phyloP scores from a whole-genome alignment of 225 moss, liverwort and hornwort genomes.

The Pleurozium schreberi region DNA sequence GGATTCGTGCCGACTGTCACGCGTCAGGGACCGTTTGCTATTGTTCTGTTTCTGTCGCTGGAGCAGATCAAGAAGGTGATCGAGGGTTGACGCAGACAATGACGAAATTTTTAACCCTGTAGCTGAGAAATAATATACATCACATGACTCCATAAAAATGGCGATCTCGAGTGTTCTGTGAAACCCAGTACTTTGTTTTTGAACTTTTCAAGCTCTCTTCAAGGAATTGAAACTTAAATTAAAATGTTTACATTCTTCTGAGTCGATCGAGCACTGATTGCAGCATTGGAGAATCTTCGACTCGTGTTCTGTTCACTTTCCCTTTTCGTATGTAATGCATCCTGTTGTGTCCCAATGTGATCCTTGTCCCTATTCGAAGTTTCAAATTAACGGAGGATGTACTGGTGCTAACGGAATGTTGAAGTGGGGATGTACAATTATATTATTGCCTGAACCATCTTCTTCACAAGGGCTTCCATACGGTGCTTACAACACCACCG shows the following conservation, averaged over 20 bases:
- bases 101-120: background rate
- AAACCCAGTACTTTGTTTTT: background rate
- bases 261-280: too few relatives aligned
- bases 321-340: too few relatives aligned
- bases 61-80: slow-evolving; percentile 65
- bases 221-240: background rate
- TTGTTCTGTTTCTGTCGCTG: slow-evolving; percentile 66
- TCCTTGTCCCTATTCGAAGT: too few relatives aligned
- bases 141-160: background rate
- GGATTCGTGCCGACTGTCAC: slow-evolving; percentile 77
- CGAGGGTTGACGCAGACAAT: slow-evolving; percentile 19
- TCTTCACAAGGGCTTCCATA: fast-evolving
- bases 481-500: fast-evolving
- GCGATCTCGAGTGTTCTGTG: background rate
- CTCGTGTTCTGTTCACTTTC: background rate
- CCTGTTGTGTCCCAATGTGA: too few relatives aligned
- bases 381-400: too few relatives aligned
- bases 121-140: background rate
- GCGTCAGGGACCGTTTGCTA: slow-evolving; percentile 63
- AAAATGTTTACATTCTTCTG: background rate
- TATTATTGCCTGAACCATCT: too few relatives aligned
- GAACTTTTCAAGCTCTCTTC: too few relatives aligned
- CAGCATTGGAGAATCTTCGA: too few relatives aligned
- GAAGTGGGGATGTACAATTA: too few relatives aligned
- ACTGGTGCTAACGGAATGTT: fast-evolving